These are phyloP conservation scores for Coemansia sp. DNA, from an alignment of 192 early-diverging fungal species.

Conservation along the genomic window DNA sequence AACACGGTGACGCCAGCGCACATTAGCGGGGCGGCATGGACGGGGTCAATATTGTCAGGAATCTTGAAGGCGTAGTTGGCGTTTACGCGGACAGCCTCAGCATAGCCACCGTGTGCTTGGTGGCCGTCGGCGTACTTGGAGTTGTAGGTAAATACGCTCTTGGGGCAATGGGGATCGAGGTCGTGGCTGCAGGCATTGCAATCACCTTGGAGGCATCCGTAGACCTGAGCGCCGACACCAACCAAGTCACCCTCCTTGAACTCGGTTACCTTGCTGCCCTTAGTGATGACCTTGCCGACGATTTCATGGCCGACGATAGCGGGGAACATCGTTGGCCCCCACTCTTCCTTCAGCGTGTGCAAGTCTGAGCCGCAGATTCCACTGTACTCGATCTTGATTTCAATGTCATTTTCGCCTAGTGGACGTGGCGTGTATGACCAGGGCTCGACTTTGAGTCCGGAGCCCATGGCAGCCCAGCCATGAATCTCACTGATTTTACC, in stretches of 20 bases:
- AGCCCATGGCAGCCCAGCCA: conserved; percentile 50
- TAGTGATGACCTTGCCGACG: conserved; percentile 62
- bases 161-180: conserved; percentile 48
- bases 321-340: conserved; percentile 53
- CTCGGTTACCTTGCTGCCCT: conserved; percentile 59
- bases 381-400: conserved; percentile 75
- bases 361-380: conserved; percentile 82
- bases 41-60: conserved; percentile 54
- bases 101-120: conserved; percentile 60
- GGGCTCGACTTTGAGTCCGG: conserved; percentile 36
- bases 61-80: conserved; percentile 67
- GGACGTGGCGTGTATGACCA: conserved; percentile 63
- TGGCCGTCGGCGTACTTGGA: conserved; percentile 58
- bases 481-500: conserved; percentile 42
- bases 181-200: conserved; percentile 59
- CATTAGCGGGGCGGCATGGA: conserved; percentile 73
- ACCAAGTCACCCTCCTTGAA: conserved; percentile 64
- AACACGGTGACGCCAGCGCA: conserved; percentile 85
- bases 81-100: conserved; percentile 63
- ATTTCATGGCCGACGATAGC: conserved; percentile 72
- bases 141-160: conserved; percentile 58
- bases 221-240: conserved; percentile 69
- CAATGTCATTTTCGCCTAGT: conserved; percentile 63
- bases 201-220: conserved; percentile 53
- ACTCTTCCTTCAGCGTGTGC: conserved; percentile 67